These are phyloP conservation scores for Xylaria venustula DNA, from an alignment of 495 filamentous ascomycete genomes.

Conservation along the genomic window DNA sequence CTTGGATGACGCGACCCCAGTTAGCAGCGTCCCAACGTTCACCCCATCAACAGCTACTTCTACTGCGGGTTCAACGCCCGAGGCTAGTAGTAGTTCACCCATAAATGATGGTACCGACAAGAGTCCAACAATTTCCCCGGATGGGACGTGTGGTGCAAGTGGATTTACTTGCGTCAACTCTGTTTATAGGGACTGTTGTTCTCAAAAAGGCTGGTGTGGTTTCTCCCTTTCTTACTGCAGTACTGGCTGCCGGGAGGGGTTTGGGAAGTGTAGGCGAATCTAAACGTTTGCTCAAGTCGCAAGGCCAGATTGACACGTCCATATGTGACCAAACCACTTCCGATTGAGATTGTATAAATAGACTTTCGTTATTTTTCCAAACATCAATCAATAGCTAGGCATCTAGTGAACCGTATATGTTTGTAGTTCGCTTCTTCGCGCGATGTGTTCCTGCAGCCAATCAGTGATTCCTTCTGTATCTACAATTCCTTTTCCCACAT, in stretches of 20 bases:
- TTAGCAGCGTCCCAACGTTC: not conserved
- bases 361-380: too few species aligned
- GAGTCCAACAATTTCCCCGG: not conserved
- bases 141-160: not conserved
- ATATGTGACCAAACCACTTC: too few species aligned
- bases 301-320: too few species aligned
- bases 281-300: not conserved
- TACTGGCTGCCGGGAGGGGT: not conserved
- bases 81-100: not conserved
- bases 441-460: too few species aligned
- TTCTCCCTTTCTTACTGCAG: not conserved
- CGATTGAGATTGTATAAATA: too few species aligned
- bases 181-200: not conserved
- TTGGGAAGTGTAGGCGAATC: not conserved
- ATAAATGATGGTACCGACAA: not conserved
- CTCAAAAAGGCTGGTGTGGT: not conserved
- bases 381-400: too few species aligned
- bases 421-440: too few species aligned
- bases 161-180: not conserved
- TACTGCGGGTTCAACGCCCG: not conserved
- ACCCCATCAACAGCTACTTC: not conserved
- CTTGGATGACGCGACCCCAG: not conserved
- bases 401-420: too few species aligned
- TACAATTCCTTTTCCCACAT: conserved; percentile 37
- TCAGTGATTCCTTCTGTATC: conserved; percentile 21